A percentile compares a stretch with the other conserved stretches of the same genome.
phyloP scores from a whole-genome alignment of 2,329 filamentous ascomycete species.

The Thelonectria discophora region DNA sequence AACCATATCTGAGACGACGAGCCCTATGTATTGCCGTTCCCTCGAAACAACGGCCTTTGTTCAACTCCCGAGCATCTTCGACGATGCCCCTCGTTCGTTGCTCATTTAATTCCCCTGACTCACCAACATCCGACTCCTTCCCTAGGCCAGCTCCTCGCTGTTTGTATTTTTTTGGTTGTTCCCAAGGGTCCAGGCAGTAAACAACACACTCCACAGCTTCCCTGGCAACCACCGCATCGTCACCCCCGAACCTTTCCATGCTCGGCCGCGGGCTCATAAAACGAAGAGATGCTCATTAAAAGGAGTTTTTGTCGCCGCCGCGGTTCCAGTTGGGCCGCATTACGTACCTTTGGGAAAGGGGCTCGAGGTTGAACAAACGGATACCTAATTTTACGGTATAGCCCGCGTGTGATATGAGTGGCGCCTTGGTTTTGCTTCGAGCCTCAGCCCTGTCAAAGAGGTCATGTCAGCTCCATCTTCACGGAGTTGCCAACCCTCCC shows the following conservation, averaged over 20 bases:
- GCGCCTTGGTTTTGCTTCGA: not conserved
- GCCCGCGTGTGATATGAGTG: too few species aligned
- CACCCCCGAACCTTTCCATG: constrained; percentile 33
- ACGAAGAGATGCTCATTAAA: constrained; percentile 30
- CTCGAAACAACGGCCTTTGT: not conserved
- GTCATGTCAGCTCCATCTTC: not conserved
- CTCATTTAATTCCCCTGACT: not conserved
- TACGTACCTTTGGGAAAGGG: not conserved
- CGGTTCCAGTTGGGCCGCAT: not conserved
- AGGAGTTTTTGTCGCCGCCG: constrained; percentile 4
- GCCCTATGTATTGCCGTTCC: too few species aligned
- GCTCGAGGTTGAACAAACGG: not conserved
- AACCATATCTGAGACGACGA: too few species aligned
- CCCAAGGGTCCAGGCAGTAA: constrained; percentile 1
- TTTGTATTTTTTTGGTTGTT: constrained; percentile 40
- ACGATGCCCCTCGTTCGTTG: not conserved
- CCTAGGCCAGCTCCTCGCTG: constrained; percentile 28
- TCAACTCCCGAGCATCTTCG: not conserved
- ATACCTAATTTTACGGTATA: too few species aligned
- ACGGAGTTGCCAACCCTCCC: too few species aligned
- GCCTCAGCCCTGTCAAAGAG: not conserved
- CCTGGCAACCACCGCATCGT: constrained; percentile 37
- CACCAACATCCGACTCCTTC: constrained; percentile 10
- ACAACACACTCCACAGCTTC: constrained; percentile 37
- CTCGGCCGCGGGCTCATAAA: constrained; percentile 29